Conservation (phyloP, 257 asterid species). For the Echium plantagineum region DNA sequence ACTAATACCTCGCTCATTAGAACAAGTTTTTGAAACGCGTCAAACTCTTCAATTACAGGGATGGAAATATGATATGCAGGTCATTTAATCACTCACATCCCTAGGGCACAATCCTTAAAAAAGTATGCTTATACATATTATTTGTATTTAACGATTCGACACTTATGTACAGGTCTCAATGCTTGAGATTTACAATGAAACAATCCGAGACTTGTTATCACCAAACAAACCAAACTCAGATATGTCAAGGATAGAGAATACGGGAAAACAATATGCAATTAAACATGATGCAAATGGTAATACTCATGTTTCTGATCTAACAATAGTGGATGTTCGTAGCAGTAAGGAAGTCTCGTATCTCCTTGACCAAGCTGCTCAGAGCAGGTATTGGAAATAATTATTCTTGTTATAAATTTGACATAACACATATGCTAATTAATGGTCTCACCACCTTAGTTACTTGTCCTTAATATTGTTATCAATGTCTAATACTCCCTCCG, state of each 20-base stretch:
- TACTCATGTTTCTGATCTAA: slow-evolving; percentile 74
- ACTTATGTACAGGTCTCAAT: slow-evolving; percentile 55
- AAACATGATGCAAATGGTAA: slow-evolving; percentile 75
- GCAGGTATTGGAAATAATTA: slow-evolving; percentile 42
- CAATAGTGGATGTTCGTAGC: slow-evolving; percentile 68
- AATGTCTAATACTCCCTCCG: no score
- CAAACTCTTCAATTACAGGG: slow-evolving; percentile 78
- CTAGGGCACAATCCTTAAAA: not conserved
- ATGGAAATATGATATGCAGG: slow-evolving; percentile 99
- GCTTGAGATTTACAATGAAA: slow-evolving; percentile 96
- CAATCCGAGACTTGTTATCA: slow-evolving; percentile 66
- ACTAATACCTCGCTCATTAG: slow-evolving; percentile 75
- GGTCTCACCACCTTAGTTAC: not conserved
- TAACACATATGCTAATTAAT: no score
- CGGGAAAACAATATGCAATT: slow-evolving; percentile 68
- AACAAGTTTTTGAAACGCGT: slow-evolving; percentile 88
- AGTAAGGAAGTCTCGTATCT: slow-evolving; percentile 86
- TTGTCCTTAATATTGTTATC: no score
- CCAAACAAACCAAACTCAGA: slow-evolving; percentile 53
- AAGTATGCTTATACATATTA: no score
- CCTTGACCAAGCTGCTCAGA: slow-evolving; percentile 79
- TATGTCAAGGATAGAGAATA: slow-evolving; percentile 38
- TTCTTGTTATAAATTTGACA: not conserved
- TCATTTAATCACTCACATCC: slow-evolving; percentile 7
- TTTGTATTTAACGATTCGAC: not conserved